Base-by-base conservation (phyloP, 352 stramenopile genomes). In the Aphanomyces stellatus region DNA sequence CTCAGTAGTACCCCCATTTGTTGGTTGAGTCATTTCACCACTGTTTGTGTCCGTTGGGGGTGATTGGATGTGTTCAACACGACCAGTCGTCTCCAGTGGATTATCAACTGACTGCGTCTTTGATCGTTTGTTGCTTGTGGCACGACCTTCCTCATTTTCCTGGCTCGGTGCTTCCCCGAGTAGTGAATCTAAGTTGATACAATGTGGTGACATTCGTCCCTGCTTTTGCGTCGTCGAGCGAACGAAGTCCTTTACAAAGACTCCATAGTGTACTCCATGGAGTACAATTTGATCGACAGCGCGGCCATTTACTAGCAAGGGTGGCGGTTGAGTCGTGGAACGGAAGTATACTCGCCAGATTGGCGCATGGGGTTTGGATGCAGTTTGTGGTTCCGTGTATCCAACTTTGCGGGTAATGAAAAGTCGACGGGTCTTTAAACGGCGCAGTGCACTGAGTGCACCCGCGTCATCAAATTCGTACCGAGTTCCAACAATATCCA, bases 311-410 rank as follows among this genome's bases (percentile, higher is more conserved):
- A 53, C 24, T 27, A 53, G 43, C 24, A 53, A 19, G 17, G 43
- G 6, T 7, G 43, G 6, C 22, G 43, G 43, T 27, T 53, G 43
- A 28, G 43, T 22, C 7, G 43, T 7, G 5, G 24, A 33, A 13
- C 19, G 25, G 25, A 57, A 57, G 25, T 57, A 57, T 13, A 57
- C 49, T 24, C 49, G 49, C 25, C 49, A 34, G n/a, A 57, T 57
- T 43, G 37, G 37, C 10, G 37, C 17, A 17, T 43, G 17, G 10
- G 10, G 25, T 57, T 57, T 13, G 30, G 49, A 40, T 57, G 49
- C 19, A n/a, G 6, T 11, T 8, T 37, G 24, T 30, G 5, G 19
- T 8, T 34, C 19, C n/a, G 49, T 35, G 7, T 37, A 37, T 28
- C 7, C 19, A 25, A 57, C 5, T 57, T 57, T 57, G 49, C 31